Evolutionary conservation across 257 asterid species (phyloP).

Genomic region (Petunia axillaris): DNA sequence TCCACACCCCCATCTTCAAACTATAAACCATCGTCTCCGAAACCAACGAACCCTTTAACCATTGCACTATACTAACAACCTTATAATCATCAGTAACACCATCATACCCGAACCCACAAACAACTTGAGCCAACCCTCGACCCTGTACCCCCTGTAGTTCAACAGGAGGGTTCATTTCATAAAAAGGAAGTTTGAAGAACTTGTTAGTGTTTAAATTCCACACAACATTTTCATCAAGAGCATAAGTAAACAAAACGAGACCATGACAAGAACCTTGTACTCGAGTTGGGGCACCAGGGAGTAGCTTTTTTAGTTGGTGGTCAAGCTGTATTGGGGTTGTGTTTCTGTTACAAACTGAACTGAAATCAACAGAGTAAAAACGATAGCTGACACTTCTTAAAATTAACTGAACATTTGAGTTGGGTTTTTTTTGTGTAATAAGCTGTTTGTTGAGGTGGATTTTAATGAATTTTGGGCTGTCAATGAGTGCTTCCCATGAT

Average conservation of each 20-base stretch:
- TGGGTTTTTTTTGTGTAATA: not conserved
- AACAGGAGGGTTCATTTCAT: too few species aligned
- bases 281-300: not conserved
- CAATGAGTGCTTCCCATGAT: slow-evolving; percentile 51
- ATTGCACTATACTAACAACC: slow-evolving; percentile 47
- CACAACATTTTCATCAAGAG: slow-evolving; percentile 27
- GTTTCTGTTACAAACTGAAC: slow-evolving; percentile 7
- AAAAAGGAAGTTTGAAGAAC: not conserved
- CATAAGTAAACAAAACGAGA: slow-evolving; percentile 28
- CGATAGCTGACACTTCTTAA: slow-evolving; percentile 33
- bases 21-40: slow-evolving; percentile 51
- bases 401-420: slow-evolving; percentile 41
- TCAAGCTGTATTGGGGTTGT: not conserved
- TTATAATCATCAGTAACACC: slow-evolving; percentile 32
- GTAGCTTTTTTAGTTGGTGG: not conserved
- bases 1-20: slow-evolving; percentile 57
- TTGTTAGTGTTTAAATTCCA: slow-evolving; percentile 58
- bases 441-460: slow-evolving; percentile 44
- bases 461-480: slow-evolving; percentile 48
- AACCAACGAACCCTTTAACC: slow-evolving; percentile 37
- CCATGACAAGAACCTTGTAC: slow-evolving; percentile 37
- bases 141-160: too few species aligned
- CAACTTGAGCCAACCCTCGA: slow-evolving; percentile 9
- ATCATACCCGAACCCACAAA: slow-evolving; percentile 55
- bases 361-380: slow-evolving; percentile 25